phyloP scores from a whole-genome alignment of 306 rosid species.

The Amphicarpaea edgeworthii region DNA sequence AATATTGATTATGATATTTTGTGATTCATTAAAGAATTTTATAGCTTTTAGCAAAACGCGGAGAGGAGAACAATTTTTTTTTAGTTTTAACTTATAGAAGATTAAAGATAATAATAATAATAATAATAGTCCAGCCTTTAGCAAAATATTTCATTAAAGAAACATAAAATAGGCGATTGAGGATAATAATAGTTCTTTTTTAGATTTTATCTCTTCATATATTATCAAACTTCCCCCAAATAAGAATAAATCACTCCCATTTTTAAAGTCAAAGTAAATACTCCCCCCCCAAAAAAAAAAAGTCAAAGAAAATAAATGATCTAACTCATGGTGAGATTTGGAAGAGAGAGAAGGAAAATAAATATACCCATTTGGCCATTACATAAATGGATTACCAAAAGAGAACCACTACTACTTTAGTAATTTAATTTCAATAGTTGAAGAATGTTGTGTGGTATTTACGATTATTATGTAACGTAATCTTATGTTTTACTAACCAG shows the following conservation, averaged over 20 bases:
- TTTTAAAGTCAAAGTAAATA: neutral
- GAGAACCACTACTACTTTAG: neutral
- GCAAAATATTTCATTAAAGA: no score
- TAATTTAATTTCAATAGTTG: neutral
- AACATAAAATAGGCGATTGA: neutral
- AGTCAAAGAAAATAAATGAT: neutral
- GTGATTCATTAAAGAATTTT: neutral
- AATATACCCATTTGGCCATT: neutral
- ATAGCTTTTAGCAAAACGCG: neutral
- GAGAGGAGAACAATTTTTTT: neutral
- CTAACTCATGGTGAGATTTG: neutral
- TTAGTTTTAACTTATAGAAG: neutral
- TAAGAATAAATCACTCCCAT: no score
- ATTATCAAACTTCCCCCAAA: neutral
- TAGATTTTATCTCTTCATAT: neutral
- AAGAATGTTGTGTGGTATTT: neutral
- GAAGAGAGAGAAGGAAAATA: neutral
- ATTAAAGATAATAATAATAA: no score
- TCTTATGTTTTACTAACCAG: neutral
- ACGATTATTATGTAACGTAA: constrained; percentile 23
- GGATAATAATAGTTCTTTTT: neutral
- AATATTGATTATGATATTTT: neutral
- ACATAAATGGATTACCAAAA: neutral
- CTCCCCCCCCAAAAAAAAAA: neutral
- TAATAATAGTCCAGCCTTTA: no score